Conservation (phyloP, 257 asterid species). For the Nicotiana attenuata region DNA sequence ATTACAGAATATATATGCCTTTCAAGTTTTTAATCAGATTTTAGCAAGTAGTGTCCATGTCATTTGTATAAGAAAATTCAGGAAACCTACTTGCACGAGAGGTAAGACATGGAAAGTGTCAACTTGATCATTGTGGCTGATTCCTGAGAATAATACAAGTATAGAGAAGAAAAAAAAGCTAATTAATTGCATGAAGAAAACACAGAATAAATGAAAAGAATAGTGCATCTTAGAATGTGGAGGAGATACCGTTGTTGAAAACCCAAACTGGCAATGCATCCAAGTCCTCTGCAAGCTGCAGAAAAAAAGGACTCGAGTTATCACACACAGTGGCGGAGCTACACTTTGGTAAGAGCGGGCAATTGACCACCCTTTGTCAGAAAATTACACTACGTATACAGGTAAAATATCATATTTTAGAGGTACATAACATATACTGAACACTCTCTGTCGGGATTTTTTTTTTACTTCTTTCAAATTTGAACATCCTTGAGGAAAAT, state of each 20-base stretch:
- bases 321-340: no score
- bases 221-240: background rate
- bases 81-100: conserved; percentile 54
- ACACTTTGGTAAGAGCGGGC: no score
- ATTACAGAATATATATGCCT: background rate
- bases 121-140: conserved; percentile 89
- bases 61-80: background rate
- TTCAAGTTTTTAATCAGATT: background rate
- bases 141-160: conserved; percentile 38
- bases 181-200: background rate
- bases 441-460: no score
- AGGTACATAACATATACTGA: no score
- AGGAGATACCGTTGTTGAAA: conserved; percentile 75
- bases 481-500: no score
- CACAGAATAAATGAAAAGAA: background rate
- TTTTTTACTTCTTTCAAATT: no score
- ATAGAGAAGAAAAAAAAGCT: background rate
- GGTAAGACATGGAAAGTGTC: conserved; percentile 58
- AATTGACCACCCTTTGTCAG: no score
- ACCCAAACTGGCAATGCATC: conserved; percentile 88
- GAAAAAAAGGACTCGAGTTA: conserved; percentile 6
- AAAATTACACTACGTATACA: no score
- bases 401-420: no score
- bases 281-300: conserved; percentile 94
- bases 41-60: background rate